Conservation (phyloP, 805 yeast species). For the Kluyveromyces siamensis region DNA sequence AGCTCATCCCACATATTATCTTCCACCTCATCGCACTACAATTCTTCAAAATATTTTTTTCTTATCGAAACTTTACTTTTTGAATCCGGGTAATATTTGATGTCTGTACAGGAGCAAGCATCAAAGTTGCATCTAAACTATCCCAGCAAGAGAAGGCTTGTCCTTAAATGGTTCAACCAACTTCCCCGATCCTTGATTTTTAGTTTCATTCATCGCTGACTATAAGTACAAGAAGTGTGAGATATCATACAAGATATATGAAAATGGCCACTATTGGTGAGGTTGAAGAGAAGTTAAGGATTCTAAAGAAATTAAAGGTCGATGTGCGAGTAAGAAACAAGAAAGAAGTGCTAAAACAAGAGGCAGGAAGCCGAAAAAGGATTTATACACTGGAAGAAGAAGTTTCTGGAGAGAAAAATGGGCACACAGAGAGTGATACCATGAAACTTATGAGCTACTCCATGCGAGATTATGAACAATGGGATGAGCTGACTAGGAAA, state of each 20-base stretch:
- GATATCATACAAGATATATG: no score
- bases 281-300: conserved; percentile 10
- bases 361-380: conserved; percentile 3
- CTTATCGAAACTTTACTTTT: background rate
- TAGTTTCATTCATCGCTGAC: no score
- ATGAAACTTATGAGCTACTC: conserved; percentile 14
- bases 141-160: no score
- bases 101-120: no score
- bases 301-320: conserved; percentile 11
- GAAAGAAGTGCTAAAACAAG: conserved; percentile 13
- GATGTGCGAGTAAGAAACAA: conserved; percentile 15
- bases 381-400: conserved; percentile 17
- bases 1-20: conserved; percentile 4
- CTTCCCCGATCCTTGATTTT: no score
- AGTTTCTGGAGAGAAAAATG: background rate
- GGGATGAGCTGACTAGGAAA: conserved; percentile 9
- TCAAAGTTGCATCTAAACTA: no score
- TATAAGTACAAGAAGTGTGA: no score
- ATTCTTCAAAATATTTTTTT: background rate
- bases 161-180: no score
- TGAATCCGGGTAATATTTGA: background rate
- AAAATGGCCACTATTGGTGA: conserved; percentile 8
- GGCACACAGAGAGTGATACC: conserved; percentile 1
- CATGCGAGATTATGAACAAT: conserved; percentile 20
- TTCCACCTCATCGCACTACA: conserved; percentile 1